Percentiles rank a stretch among this genome's conserved stretches.
Conservation (phyloP, 257 asterid species). For the Solanum paucissectum region DNA sequence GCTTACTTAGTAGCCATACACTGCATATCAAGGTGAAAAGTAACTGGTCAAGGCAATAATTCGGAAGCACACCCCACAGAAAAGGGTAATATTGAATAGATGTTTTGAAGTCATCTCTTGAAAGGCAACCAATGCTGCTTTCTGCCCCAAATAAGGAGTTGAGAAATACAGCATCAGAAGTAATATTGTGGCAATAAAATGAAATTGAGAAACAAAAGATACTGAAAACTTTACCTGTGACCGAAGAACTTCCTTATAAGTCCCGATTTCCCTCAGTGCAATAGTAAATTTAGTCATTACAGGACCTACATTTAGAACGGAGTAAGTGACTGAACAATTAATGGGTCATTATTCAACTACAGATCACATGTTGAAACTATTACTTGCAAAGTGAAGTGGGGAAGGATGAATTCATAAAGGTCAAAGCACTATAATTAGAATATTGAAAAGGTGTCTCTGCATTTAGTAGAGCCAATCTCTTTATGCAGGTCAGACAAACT, state of each 20-base stretch:
- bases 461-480: background rate
- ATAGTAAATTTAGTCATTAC: slow-evolving; percentile 98
- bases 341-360: background rate
- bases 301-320: slow-evolving; percentile 50
- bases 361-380: background rate
- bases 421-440: background rate
- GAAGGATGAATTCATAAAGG: background rate
- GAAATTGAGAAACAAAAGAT: background rate
- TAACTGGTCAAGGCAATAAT: background rate
- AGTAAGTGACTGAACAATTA: background rate
- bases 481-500: background rate
- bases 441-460: background rate
- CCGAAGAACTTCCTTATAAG: slow-evolving; percentile 98
- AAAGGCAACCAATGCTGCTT: background rate
- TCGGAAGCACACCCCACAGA: background rate
- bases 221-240: slow-evolving; percentile 63
- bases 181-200: background rate
- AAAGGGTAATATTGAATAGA: background rate
- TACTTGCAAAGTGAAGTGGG: background rate
- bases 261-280: slow-evolving; percentile 97
- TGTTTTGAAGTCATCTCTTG: background rate
- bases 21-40: background rate
- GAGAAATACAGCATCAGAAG: background rate
- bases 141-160: background rate
- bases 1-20: background rate